These are phyloP conservation scores for Aspergillus terreus DNA, from an alignment of 2,329 filamentous ascomycete species.

Conservation along the genomic window DNA sequence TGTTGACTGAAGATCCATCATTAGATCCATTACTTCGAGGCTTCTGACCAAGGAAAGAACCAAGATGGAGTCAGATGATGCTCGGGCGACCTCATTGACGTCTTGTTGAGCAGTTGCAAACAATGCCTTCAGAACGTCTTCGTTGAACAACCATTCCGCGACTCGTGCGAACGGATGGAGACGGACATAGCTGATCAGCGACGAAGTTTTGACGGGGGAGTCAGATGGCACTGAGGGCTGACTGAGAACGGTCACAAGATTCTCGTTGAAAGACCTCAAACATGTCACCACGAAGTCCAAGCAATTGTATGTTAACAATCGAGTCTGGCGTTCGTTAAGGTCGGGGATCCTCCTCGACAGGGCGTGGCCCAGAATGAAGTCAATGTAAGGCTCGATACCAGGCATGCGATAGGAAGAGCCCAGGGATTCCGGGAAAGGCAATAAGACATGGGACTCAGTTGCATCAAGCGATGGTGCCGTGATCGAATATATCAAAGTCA, in stretches of 20 bases:
- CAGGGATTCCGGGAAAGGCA: slow-evolving; percentile 84
- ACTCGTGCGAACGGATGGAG: slow-evolving; percentile 90
- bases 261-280: slow-evolving; percentile 86
- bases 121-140: slow-evolving; percentile 74
- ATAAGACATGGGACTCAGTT: slow-evolving; percentile 61
- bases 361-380: slow-evolving; percentile 79
- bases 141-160: slow-evolving; percentile 98
- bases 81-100: slow-evolving; percentile 65
- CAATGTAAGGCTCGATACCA: slow-evolving; percentile 88
- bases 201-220: slow-evolving; percentile 67
- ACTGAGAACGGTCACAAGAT: slow-evolving; percentile 81
- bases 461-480: slow-evolving; percentile 54
- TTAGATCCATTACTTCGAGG: slow-evolving; percentile 78
- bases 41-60: slow-evolving; percentile 73
- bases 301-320: slow-evolving; percentile 73
- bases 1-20: slow-evolving; percentile 83
- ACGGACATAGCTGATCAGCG: slow-evolving; percentile 73
- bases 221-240: slow-evolving; percentile 74
- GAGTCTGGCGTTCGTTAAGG: slow-evolving; percentile 65
- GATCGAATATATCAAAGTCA: slow-evolving; percentile 70
- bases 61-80: slow-evolving; percentile 73
- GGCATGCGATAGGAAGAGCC: slow-evolving; percentile 73
- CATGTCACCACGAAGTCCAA: slow-evolving; percentile 79
- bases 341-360: slow-evolving; percentile 66
- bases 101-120: slow-evolving; percentile 78